phyloP scores from a whole-genome alignment of 1,284 basidiomycete species.

The Spongispora temasekensis region DNA sequence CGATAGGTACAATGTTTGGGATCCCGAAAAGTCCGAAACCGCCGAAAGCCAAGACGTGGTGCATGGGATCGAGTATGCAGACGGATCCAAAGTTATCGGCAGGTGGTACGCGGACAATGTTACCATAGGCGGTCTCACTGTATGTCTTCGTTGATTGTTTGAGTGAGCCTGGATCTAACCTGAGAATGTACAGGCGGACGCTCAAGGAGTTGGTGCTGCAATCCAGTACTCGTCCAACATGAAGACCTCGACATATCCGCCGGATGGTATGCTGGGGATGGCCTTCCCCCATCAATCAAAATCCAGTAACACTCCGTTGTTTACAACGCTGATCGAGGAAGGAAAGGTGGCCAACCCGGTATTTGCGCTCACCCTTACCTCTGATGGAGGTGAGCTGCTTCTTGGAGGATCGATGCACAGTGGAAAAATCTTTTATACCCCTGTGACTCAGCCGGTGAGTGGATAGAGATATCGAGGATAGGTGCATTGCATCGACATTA shows the following conservation, averaged over 20 bases:
- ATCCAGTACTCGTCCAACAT: conserved; percentile 5
- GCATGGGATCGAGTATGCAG: neutral
- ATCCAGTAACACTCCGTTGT: conserved; percentile 27
- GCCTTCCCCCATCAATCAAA: conserved; percentile 25
- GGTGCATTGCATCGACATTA: neutral
- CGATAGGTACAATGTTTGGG: neutral
- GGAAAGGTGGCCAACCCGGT: conserved; percentile 21
- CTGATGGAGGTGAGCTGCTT: conserved; percentile 33
- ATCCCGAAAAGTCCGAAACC: neutral
- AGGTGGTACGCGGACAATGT: neutral
- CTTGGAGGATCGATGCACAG: conserved; percentile 39
- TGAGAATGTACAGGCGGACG: too few relatives aligned
- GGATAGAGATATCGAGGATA: neutral
- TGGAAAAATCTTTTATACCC: too few relatives aligned
- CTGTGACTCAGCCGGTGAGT: conserved; percentile 34
- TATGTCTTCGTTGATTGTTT: neutral
- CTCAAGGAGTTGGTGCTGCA: too few relatives aligned
- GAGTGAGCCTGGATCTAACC: too few relatives aligned
- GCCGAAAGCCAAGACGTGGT: neutral
- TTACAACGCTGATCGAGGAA: conserved; percentile 26
- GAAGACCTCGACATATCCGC: conserved; percentile 17
- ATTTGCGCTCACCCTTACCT: conserved; percentile 42
- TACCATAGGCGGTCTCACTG: neutral
- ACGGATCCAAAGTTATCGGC: neutral
- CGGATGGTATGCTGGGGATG: conserved; percentile 39